Evolutionary conservation across 2,329 filamentous ascomycete genomes (phyloP).

Genomic region (Dothideomycetes sp.): DNA sequence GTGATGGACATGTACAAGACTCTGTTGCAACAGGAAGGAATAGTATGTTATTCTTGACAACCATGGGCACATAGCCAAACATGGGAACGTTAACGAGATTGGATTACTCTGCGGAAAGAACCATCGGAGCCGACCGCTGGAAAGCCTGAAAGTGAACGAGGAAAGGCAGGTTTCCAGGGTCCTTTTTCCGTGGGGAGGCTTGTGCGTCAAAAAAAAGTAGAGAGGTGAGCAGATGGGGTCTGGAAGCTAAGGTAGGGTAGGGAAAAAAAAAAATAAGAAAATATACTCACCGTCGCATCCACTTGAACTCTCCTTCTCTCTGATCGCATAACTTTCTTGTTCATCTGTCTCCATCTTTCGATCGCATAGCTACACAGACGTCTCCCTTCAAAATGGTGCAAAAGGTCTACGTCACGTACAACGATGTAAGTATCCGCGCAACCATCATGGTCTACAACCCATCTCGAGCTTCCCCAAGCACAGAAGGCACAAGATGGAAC

Average conservation of each 20-base stretch:
- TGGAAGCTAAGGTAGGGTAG: too few relatives aligned
- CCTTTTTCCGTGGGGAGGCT: constrained; percentile 3
- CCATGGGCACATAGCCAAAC: too few relatives aligned
- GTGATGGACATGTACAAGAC: too few relatives aligned
- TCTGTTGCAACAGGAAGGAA: too few relatives aligned
- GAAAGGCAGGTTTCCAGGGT: neutral
- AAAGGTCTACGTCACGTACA: constrained; percentile 86
- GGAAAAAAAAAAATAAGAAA: constrained; percentile 9
- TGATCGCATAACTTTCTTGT: constrained; percentile 7
- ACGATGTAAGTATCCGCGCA: constrained; percentile 57
- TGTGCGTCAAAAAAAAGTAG: neutral
- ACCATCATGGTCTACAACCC: too few relatives aligned
- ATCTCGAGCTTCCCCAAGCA: too few relatives aligned
- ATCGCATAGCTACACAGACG: neutral
- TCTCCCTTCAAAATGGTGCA: constrained; percentile 41
- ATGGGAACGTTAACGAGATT: neutral
- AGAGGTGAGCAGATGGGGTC: too few relatives aligned
- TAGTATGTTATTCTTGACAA: too few relatives aligned
- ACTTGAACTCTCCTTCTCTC: neutral
- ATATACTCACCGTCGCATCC: neutral
- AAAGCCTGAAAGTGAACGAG: too few relatives aligned
- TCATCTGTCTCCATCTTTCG: neutral
- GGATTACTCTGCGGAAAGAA: neutral
- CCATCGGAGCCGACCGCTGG: constrained; percentile 1
- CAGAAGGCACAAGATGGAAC: constrained; percentile 1